Evolutionary conservation across 805 yeast species (phyloP).

Genomic region (Suhomyces faveliae): DNA sequence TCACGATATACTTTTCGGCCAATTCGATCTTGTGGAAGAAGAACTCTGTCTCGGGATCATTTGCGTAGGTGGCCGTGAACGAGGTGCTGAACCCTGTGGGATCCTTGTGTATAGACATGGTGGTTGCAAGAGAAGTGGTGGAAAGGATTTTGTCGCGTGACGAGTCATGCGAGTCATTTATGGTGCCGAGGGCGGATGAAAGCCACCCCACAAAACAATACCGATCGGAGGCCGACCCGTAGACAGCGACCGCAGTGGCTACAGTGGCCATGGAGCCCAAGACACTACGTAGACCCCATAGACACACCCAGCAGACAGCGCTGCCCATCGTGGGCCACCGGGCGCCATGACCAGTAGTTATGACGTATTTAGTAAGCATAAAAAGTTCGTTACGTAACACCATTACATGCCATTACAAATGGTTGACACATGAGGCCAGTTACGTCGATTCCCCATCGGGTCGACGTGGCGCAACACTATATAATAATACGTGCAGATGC

Average conservation of each 20-base stretch:
- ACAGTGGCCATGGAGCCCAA: too few species aligned
- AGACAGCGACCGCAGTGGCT: too few species aligned
- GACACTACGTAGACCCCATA: too few species aligned
- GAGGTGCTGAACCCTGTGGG: slow-evolving; percentile 12
- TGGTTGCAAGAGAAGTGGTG: neutral
- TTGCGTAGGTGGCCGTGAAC: slow-evolving; percentile 4
- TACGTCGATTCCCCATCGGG: slow-evolving; percentile 11
- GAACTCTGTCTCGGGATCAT: slow-evolving; percentile 8
- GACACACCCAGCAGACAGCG: too few species aligned
- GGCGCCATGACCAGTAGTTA: too few species aligned
- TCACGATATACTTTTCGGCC: slow-evolving; percentile 38
- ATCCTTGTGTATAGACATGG: slow-evolving; percentile 1
- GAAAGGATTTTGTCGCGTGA: neutral
- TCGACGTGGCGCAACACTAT: too few species aligned
- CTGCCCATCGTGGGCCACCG: too few species aligned
- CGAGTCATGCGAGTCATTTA: too few species aligned
- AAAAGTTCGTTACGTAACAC: neutral
- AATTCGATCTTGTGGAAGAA: slow-evolving; percentile 31
- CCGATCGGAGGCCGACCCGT: too few species aligned
- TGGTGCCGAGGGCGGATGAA: too few species aligned
- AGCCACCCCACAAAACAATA: too few species aligned
- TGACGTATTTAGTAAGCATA: neutral
- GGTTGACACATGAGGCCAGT: slow-evolving; percentile 3
- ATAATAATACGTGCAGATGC: too few species aligned
- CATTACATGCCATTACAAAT: slow-evolving; percentile 1